Percentiles rank a stretch among this genome's conserved stretches.
These are phyloP conservation scores for Austroboletus eburneus DNA, from an alignment of 768 basidiomycete genomes.

Conservation along the genomic window DNA sequence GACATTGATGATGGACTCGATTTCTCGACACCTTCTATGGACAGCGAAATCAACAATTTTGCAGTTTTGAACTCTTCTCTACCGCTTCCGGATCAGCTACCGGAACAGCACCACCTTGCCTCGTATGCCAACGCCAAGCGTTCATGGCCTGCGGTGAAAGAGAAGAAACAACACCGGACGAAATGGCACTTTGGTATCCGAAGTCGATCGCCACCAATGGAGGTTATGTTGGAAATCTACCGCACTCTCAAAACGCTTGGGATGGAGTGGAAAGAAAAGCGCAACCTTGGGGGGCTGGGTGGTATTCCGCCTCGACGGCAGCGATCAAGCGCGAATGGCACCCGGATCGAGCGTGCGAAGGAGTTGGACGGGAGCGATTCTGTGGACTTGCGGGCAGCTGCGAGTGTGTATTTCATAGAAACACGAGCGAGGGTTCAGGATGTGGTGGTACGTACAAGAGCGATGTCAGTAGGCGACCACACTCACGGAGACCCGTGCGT, in stretches of 20 bases:
- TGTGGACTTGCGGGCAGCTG: constrained; percentile 64
- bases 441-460: constrained; percentile 68
- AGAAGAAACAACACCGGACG: constrained; percentile 71
- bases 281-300: constrained; percentile 68
- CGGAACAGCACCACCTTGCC: constrained; percentile 67
- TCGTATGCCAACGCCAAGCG: constrained; percentile 55
- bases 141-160: constrained; percentile 44
- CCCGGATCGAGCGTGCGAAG: constrained; percentile 56
- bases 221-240: constrained; percentile 99
- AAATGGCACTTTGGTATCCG: constrained; percentile 99
- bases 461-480: not conserved
- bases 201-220: constrained; percentile 93
- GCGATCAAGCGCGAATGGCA: constrained; percentile 32
- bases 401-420: constrained; percentile 88
- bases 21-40: constrained; percentile 38
- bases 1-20: constrained; percentile 55
- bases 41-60: constrained; percentile 55
- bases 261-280: constrained; percentile 98
- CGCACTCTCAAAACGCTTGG: constrained; percentile 82
- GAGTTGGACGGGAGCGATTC: constrained; percentile 57
- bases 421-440: constrained; percentile 86
- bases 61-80: constrained; percentile 89
- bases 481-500: not conserved
- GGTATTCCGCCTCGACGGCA: constrained; percentile 37
- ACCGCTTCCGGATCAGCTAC: constrained; percentile 60